Percentiles rank a stretch among this genome's conserved stretches.
Evolutionary conservation across 1,139 yeast species (phyloP).

Genomic region (Suhomyces kunorum): DNA sequence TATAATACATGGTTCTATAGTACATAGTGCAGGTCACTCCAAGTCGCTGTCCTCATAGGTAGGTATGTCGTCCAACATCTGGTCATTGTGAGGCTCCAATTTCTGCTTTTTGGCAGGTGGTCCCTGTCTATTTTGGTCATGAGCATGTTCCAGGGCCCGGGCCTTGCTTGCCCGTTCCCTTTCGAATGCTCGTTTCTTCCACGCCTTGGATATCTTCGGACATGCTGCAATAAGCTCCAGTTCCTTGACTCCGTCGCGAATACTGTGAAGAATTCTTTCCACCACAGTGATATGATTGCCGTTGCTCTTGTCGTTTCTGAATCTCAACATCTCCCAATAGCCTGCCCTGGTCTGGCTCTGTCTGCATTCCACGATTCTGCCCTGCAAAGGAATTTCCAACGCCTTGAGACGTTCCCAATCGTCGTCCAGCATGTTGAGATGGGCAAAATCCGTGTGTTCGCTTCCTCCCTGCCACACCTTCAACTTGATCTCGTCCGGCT

Average conservation of each 20-base stretch:
- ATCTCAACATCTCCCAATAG: conserved; percentile 82
- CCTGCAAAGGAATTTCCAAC: conserved; percentile 79
- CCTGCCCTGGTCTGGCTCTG: conserved; percentile 53
- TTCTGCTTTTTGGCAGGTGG: conserved; percentile 12
- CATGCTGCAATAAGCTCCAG: conserved; percentile 64
- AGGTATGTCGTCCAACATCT: conserved; percentile 38
- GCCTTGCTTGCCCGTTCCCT: conserved; percentile 19
- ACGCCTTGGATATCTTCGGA: conserved; percentile 33
- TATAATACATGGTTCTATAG: conserved; percentile 8
- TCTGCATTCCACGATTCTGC: conserved; percentile 85
- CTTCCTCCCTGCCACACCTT: conserved; percentile 78
- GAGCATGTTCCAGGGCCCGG: conserved; percentile 4
- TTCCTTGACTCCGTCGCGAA: conserved; percentile 80
- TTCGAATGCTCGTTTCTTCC: conserved; percentile 40
- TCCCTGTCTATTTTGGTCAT: conserved; percentile 3
- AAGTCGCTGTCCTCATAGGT: conserved; percentile 47
- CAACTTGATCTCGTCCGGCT: conserved; percentile 63
- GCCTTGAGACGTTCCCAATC: conserved; percentile 82
- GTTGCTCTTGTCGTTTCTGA: conserved; percentile 87
- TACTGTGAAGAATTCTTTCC: conserved; percentile 77
- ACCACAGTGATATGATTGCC: conserved; percentile 86
- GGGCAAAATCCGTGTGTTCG: conserved; percentile 67
- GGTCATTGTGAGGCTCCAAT: conserved; percentile 21
- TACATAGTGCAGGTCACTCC: conserved; percentile 18
- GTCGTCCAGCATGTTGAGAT: conserved; percentile 59